Evolutionary conservation across 148 eudicot species (phyloP).

Genomic region (Cornus suecica): DNA sequence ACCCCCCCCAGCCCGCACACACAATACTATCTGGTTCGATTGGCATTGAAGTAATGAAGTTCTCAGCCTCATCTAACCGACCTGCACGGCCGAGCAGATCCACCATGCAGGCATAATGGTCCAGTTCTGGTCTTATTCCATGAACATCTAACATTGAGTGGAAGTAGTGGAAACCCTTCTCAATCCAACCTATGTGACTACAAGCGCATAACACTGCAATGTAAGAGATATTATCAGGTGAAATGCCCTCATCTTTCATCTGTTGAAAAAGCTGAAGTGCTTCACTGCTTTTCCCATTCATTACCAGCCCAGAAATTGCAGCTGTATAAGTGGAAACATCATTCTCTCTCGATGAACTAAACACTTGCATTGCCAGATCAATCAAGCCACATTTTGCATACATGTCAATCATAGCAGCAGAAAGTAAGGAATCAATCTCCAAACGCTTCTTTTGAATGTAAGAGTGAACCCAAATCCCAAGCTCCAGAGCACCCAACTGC

Average conservation of each 20-base stretch:
- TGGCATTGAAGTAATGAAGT: not conserved
- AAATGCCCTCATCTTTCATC: not conserved
- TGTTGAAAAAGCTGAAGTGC: not conserved
- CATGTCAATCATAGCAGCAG: not conserved
- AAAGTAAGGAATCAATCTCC: not conserved
- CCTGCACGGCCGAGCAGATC: not conserved
- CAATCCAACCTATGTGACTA: not conserved
- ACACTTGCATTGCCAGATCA: not conserved
- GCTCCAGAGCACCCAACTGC: not conserved
- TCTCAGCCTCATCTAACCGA: not conserved
- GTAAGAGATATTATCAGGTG: not conserved
- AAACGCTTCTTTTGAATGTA: not conserved
- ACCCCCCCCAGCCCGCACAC: too few relatives aligned
- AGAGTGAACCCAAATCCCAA: not conserved
- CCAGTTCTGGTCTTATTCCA: not conserved
- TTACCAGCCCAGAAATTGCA: not conserved
- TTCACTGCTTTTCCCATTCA: not conserved
- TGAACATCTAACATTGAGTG: not conserved
- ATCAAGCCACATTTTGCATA: not conserved
- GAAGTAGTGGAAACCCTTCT: not conserved
- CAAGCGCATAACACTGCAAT: not conserved
- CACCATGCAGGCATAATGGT: not conserved
- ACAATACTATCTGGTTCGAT: not conserved
- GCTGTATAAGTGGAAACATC: not conserved
- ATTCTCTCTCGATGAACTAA: not conserved